These are phyloP conservation scores for Symbiodinium pilosum DNA, from an alignment of 73 alveolate genomes.

Conservation along the genomic window DNA sequence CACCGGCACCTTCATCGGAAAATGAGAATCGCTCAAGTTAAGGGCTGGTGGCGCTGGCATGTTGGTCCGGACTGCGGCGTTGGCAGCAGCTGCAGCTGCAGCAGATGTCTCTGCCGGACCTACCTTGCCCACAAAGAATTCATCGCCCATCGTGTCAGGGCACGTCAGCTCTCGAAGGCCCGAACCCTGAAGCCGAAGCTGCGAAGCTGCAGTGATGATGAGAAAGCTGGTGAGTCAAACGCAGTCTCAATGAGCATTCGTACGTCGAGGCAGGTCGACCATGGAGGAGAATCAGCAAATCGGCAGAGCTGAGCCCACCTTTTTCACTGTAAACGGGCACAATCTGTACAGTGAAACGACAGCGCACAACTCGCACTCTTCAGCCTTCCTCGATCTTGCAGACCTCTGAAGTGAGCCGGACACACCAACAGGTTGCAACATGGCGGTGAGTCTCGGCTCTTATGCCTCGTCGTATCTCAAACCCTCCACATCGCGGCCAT, in stretches of 20 bases:
- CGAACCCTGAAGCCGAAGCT: neutral
- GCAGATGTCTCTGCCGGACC: slow-evolving; percentile 68
- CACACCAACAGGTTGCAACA: neutral
- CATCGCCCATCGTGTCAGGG: slow-evolving; percentile 39
- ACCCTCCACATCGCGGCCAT: slow-evolving; percentile 70
- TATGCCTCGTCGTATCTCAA: slow-evolving; percentile 40
- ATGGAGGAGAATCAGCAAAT: no score
- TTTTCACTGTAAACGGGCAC: no score
- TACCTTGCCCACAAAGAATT: slow-evolving; percentile 46
- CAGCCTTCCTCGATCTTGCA: slow-evolving; percentile 55
- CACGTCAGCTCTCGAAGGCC: neutral
- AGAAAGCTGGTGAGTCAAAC: no score
- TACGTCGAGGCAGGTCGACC: no score
- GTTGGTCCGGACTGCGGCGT: slow-evolving; percentile 21
- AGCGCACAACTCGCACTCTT: neutral
- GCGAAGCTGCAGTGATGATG: no score
- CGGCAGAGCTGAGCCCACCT: no score
- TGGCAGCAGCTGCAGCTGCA: slow-evolving; percentile 71
- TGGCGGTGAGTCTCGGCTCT: neutral
- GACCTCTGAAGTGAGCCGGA: neutral
- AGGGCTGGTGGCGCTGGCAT: slow-evolving; percentile 5
- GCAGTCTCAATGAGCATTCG: no score
- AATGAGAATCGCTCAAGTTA: slow-evolving; percentile 1
- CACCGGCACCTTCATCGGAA: slow-evolving; percentile 65
- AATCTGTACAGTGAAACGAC: neutral